Evolutionary conservation across 345 rosid genomes (phyloP).

Genomic region (Hypericum perforatum): DNA sequence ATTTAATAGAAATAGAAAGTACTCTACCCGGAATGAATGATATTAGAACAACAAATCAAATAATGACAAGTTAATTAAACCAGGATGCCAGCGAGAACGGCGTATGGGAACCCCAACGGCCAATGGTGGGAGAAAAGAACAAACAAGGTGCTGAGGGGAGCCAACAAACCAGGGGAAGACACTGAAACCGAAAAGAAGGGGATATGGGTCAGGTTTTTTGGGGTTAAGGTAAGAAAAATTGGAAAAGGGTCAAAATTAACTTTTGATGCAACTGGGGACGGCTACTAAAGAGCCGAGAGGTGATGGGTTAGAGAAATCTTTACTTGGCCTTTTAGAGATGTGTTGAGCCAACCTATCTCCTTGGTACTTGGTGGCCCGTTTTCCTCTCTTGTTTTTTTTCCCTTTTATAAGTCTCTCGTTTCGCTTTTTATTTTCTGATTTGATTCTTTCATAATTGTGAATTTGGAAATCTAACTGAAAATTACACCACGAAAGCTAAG

Average conservation of each 20-base stretch:
- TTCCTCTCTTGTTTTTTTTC: neutral
- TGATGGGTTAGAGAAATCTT: conserved; percentile 8
- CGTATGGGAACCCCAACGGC: conserved; percentile 51
- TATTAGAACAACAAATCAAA: neutral
- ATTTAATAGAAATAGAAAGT: too few relatives aligned
- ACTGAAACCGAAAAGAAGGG: neutral
- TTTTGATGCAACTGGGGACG: conserved; percentile 19
- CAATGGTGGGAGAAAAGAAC: conserved; percentile 15
- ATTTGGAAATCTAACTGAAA: too few relatives aligned
- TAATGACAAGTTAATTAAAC: neutral
- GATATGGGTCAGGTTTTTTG: neutral
- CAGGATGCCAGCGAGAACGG: conserved; percentile 34
- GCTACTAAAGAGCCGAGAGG: conserved; percentile 22
- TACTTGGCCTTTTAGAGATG: conserved; percentile 33
- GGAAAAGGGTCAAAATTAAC: conserved; percentile 19
- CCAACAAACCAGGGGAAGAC: neutral
- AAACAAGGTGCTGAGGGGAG: conserved; percentile 26
- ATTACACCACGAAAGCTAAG: too few relatives aligned
- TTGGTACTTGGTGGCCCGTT: conserved; percentile 1
- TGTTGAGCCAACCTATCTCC: conserved; percentile 33
- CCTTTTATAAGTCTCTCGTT: too few relatives aligned
- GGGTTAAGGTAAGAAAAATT: conserved; percentile 7
- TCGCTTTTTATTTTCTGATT: too few relatives aligned
- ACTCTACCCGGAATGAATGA: neutral
- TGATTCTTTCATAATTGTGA: too few relatives aligned